Evolutionary conservation across 1,139 yeast genomes (phyloP).

Genomic region (Hansenula lynferdii): DNA sequence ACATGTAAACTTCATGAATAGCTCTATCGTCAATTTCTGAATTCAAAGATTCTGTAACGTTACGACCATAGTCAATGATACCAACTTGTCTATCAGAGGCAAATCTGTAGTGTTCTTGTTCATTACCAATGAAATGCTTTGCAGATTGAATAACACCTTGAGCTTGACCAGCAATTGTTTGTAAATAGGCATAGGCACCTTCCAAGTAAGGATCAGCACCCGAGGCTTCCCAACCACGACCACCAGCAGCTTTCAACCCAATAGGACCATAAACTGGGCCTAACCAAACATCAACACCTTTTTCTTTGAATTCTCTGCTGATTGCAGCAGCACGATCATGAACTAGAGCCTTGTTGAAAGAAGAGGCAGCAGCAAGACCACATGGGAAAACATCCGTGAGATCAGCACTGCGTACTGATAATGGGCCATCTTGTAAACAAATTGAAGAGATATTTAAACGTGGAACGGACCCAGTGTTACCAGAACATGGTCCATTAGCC

Average conservation of each 20-base stretch:
- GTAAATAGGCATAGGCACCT: slow-evolving; percentile 47
- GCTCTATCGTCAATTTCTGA: slow-evolving; percentile 54
- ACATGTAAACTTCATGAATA: slow-evolving; percentile 54
- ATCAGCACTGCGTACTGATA: slow-evolving; percentile 53
- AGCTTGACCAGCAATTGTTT: slow-evolving; percentile 50
- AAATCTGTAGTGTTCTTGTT: slow-evolving; percentile 57
- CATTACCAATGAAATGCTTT: slow-evolving; percentile 52
- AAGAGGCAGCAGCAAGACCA: slow-evolving; percentile 49
- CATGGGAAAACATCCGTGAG: slow-evolving; percentile 51
- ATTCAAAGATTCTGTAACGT: slow-evolving; percentile 32
- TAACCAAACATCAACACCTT: slow-evolving; percentile 53
- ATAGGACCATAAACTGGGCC: slow-evolving; percentile 54
- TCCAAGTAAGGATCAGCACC: slow-evolving; percentile 55
- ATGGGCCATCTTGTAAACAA: slow-evolving; percentile 59
- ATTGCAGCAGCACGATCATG: slow-evolving; percentile 48
- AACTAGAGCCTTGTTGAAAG: slow-evolving; percentile 48
- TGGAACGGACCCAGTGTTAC: slow-evolving; percentile 55
- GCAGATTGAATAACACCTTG: slow-evolving; percentile 50
- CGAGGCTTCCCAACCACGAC: slow-evolving; percentile 54
- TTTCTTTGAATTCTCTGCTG: slow-evolving; percentile 45
- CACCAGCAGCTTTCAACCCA: slow-evolving; percentile 50
- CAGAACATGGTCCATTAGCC: slow-evolving; percentile 57
- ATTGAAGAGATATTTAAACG: slow-evolving; percentile 47
- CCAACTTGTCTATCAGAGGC: slow-evolving; percentile 36
- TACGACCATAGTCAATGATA: slow-evolving; percentile 30